Base-by-base conservation (phyloP, 768 basidiomycete species). In the Podaxis carcinomalis region DNA sequence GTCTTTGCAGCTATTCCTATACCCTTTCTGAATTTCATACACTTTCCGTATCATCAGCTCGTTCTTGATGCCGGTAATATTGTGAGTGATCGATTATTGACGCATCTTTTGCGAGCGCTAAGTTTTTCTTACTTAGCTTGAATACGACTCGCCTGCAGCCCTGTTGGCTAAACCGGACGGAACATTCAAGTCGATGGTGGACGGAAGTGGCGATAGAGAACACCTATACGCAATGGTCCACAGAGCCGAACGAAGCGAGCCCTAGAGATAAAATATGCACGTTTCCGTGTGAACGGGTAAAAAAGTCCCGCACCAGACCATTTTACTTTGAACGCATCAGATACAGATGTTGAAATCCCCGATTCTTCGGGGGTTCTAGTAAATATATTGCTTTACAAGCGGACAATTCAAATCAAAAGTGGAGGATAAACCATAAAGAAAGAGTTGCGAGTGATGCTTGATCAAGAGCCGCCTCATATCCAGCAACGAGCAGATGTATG, bases 121-220 rank as follows among this genome's bases (percentile, higher is more conserved):
- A 47, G 14, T 3, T n/a, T 49, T 49, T 27, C 23, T 14, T 5
- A 23, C 16, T 1, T 57, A 85, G 71, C 75, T 81, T 39, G 86
- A 88, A 64, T 87, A 80, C 61, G 87, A 84, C 62, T 66, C 77
- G 5, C 87, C 87, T 1, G 63, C 67, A 19, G 62, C 72, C 6
- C 73, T 91, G 49, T 75, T 90, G 42, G 72, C 71, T 53, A 83
- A 83, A 49, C 72, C 83, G 57, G 73, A 73, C 16, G 82, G 85
- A 2, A 69, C 73, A 59, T 72, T 87, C 49, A 77, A 81, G 52
- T 70, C 81, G 4, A 69, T 88, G 47, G 84, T 88, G 0, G 82
- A 87, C 42, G 80, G 81, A 62, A 85, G 83, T 57, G 79, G 75
- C 1, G 85, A 87, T 64, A 81, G 74, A 62, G 78, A 79, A 9